Evolutionary conservation across 495 filamentous ascomycete species (phyloP), one percentile per base, ranked within the genome.

Genomic region (Cercophora sp.): DNA sequence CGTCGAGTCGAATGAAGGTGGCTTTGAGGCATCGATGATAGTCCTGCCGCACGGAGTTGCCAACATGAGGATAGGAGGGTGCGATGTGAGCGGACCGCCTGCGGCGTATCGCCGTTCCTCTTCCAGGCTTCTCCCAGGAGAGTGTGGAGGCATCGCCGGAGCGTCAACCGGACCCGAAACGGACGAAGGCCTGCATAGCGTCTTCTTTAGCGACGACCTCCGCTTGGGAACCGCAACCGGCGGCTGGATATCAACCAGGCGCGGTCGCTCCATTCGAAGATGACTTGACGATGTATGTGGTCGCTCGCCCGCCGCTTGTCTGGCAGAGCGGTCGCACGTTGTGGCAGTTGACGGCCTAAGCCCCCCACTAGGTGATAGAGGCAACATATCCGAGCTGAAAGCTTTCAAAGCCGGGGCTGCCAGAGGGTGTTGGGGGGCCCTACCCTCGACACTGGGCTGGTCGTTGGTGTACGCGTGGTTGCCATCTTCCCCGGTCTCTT

Each of bases 231-330:
- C 43, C 0, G 42, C 22, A 8, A 52, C 20, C 8, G 56, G 13
- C 8, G 62, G 59, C 5, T 56, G 61, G n/a, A 67, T 63, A 25
- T 67, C 55, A 35, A 67, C 35, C 4, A 65, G 50, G 2, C 62
- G 62, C 3, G 62, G 48, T 29, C 48, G 52, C 6, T 57, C 59
- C 22, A 49, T 46, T 1, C 18, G 31, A 6, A 27, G 10, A 2
- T 43, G 59, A 10, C 45, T 45, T 1, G 46, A 41, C 4, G 62
- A 54, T 6, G 57, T 57, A 10, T 47, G 39, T 4, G 59, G 59
- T 4, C 59, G 56, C 4, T 56, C 45, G 6, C n/a, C 20, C 8
- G 35, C 43, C 13, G 23, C 6, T 8, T 11, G 9, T 5, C 22
- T 27, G 26, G n/a, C 35, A 15, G 19, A 5, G 15, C 19, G 46